Percentiles rank a stretch among this genome's conserved stretches.
phyloP scores from a whole-genome alignment of 192 early-diverging fungal genomes.

The Chytriomyces sp. region DNA sequence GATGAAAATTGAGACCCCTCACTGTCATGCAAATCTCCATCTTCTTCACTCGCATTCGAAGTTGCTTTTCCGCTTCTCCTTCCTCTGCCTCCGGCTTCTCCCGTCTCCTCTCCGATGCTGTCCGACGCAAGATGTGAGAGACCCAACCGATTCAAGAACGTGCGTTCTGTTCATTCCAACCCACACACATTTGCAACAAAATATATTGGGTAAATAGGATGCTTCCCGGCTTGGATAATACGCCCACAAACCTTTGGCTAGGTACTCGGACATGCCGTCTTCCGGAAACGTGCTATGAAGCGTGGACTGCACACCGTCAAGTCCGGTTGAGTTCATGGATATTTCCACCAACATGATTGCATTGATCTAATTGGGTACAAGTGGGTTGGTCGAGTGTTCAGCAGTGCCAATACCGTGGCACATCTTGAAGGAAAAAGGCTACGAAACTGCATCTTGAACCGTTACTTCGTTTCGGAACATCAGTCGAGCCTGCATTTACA shows the following conservation, averaged over 20 bases:
- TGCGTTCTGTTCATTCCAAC: conserved; percentile 15
- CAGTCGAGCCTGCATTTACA: conserved; percentile 41
- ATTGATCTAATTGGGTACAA: conserved; percentile 32
- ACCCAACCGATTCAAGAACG: conserved; percentile 53
- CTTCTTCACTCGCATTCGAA: too few relatives aligned
- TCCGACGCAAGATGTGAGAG: conserved; percentile 42
- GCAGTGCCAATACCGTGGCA: conserved; percentile 38
- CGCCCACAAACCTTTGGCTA: conserved; percentile 4
- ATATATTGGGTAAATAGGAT: background rate
- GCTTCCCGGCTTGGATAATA: background rate
- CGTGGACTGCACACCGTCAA: conserved; percentile 54
- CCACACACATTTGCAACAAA: background rate
- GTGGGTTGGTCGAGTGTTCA: background rate
- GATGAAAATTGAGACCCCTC: too few relatives aligned
- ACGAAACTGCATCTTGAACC: conserved; percentile 64
- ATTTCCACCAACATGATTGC: conserved; percentile 67
- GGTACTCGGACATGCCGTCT: conserved; percentile 29
- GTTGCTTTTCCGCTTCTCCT: too few relatives aligned
- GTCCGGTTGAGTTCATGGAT: conserved; percentile 62
- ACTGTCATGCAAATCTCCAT: too few relatives aligned
- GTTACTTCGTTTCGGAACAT: conserved; percentile 67
- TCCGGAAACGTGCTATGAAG: conserved; percentile 68
- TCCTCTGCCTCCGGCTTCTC: too few relatives aligned
- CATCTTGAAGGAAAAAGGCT: too few relatives aligned
- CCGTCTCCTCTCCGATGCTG: too few relatives aligned